Evolutionary conservation across 495 filamentous ascomycete genomes (phyloP).

Genomic region (Penicillium silybi): DNA sequence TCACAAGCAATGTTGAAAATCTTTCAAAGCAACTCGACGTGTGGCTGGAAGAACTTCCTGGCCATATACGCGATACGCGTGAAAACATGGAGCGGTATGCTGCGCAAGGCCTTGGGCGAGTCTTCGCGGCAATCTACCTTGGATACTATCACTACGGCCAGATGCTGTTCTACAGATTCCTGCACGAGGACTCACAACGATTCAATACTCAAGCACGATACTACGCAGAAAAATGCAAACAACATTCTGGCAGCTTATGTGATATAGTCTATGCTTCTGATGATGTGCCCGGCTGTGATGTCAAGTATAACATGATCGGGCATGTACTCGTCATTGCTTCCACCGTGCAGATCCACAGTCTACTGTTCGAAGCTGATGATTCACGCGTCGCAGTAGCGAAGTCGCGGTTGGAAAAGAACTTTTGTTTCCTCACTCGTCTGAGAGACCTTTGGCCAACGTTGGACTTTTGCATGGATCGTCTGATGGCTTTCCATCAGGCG

Average conservation of each 20-base stretch:
- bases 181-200: conserved; percentile 22
- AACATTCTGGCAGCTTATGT: conserved; percentile 29
- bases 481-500: conserved; percentile 35
- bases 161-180: conserved; percentile 41
- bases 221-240: conserved; percentile 35
- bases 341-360: conserved; percentile 39
- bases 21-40: conserved; percentile 25
- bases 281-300: conserved; percentile 27
- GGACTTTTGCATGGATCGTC: conserved; percentile 27
- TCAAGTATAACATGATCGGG: conserved; percentile 37
- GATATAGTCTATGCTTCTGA: conserved; percentile 34
- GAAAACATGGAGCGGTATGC: conserved; percentile 25
- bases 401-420: conserved; percentile 35
- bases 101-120: conserved; percentile 30
- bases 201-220: conserved; percentile 6
- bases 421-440: conserved; percentile 32
- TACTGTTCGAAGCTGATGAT: conserved; percentile 28
- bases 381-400: conserved; percentile 18
- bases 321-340: conserved; percentile 41
- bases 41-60: conserved; percentile 27
- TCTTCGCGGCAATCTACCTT: conserved; percentile 37
- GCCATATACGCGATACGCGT: conserved; percentile 26
- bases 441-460: conserved; percentile 34
- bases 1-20: conserved; percentile 14
- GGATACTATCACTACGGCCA: conserved; percentile 42